Evolutionary conservation across 352 stramenopile species (phyloP).

Genomic region (Phytophthora meadii): DNA sequence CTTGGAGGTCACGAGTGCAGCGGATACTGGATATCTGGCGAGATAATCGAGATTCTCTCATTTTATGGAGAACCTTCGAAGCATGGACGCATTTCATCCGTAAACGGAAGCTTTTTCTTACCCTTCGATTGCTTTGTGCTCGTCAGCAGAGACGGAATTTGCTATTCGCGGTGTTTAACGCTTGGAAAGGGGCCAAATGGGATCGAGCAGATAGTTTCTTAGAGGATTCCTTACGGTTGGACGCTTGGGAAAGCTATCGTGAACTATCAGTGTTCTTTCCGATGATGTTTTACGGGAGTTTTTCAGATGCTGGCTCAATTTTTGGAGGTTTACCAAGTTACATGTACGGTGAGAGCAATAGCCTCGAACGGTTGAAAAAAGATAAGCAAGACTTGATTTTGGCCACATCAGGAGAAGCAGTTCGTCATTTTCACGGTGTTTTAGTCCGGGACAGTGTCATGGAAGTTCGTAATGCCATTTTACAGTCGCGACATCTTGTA

Average conservation of each 20-base stretch:
- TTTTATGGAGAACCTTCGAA: conserved; percentile 47
- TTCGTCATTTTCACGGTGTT: conserved; percentile 55
- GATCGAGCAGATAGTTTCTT: conserved; percentile 66
- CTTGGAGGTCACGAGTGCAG: conserved; percentile 56
- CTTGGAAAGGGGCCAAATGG: conserved; percentile 73
- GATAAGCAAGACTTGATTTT: conserved; percentile 21
- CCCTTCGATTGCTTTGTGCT: conserved; percentile 51
- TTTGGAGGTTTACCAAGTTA: conserved; percentile 57
- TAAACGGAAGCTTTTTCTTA: conserved; percentile 61
- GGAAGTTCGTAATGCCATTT: conserved; percentile 61
- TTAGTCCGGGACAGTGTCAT: conserved; percentile 55
- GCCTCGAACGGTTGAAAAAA: not conserved
- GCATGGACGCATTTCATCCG: conserved; percentile 56
- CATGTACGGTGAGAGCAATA: conserved; percentile 10
- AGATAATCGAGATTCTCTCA: conserved; percentile 9
- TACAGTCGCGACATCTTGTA: conserved; percentile 57
- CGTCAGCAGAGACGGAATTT: conserved; percentile 45
- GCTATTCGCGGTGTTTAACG: conserved; percentile 56
- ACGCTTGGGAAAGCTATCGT: conserved; percentile 64
- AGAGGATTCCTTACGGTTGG: conserved; percentile 60
- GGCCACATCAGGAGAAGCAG: conserved; percentile 25
- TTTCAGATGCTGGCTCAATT: conserved; percentile 60
- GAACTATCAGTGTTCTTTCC: conserved; percentile 62
- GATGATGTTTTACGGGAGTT: conserved; percentile 71
- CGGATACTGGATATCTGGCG: conserved; percentile 67